Evolutionary conservation across 495 filamentous ascomycete genomes (phyloP), one percentile per base, ranked within the genome.

Genomic region (Penicillium nucicola): DNA sequence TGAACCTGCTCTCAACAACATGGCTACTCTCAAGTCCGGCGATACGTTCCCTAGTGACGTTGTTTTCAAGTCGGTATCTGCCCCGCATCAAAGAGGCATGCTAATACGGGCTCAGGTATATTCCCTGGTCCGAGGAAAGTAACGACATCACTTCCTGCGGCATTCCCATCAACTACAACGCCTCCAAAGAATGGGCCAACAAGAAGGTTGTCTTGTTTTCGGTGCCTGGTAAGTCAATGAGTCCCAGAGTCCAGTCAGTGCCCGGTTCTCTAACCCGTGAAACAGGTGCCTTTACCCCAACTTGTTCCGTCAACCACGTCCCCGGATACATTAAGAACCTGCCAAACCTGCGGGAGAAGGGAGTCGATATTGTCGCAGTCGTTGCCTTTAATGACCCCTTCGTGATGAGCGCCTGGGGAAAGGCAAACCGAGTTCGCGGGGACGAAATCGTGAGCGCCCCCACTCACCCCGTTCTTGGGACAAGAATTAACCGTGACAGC

Each of bases 401-500:
- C 61, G 92, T 97, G 47, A 95, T 95, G 89, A 84, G 82, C 55
- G 92, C 92, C 12, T 97, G 92, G 92, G 88, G 85, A 58, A 96
- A 96, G 79, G 92, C 89, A 22, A 95, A 96, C 67, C 75, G 79
- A 20, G 77, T 95, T 53, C 87, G 83, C 56, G 83, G 90, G n/a
- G 61, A 76, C 38, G 80, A 83, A 32, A 88, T 93, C 53, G 88
- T 92, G 66, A 59, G 83, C 46, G 5, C 42, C 20, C 32, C n/a
- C n/a, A n/a, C n/a, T n/a, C 7, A 12, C n/a, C 17, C 3, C 25
- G 5, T 17, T 19, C 3, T 28, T 23, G 23, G n/a, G 34, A 39
- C 34, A 8, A 20, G 55, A 31, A 31, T 86, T 49, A 2, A 37
- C 44, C 37, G 37, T 23, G 30, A 32, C 31, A 74, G 87, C 78